A percentile compares a stretch with the other conserved stretches of the same genome.
Evolutionary conservation across 352 stramenopile species (phyloP).

Genomic region (Pythium chondricola): DNA sequence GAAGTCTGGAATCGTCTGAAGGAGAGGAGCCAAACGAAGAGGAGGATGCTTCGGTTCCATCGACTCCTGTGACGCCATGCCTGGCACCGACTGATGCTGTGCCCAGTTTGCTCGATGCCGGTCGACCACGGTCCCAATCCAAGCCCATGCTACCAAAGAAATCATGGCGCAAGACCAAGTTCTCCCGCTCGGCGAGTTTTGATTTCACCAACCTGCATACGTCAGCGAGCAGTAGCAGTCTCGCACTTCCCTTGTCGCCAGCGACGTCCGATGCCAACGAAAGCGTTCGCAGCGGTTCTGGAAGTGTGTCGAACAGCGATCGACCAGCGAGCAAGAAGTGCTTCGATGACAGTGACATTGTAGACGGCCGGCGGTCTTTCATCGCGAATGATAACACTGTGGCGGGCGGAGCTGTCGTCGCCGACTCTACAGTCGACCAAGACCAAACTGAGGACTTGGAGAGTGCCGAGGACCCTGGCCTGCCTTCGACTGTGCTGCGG

Average conservation of each 20-base stretch:
- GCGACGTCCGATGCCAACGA: conserved; percentile 9
- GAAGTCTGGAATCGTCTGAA: conserved; percentile 10
- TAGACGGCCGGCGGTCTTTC: conserved; percentile 31
- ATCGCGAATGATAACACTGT: conserved; percentile 1
- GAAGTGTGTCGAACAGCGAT: conserved; percentile 10
- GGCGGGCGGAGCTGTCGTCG: not conserved
- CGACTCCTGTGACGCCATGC: not conserved
- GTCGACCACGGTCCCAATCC: conserved; percentile 3
- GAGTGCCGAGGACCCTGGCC: too few relatives aligned
- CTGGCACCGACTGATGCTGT: conserved; percentile 11
- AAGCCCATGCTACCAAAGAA: conserved; percentile 6
- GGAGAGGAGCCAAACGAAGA: conserved; percentile 24
- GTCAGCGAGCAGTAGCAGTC: conserved; percentile 5
- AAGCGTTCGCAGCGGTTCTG: conserved; percentile 5
- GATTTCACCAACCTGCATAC: conserved; percentile 54
- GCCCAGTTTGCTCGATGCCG: not conserved
- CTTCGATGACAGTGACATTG: conserved; percentile 82
- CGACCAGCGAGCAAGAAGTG: conserved; percentile 43
- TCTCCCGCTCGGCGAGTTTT: conserved; percentile 65
- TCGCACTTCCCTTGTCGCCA: conserved; percentile 4
- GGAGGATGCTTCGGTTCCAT: conserved; percentile 1
- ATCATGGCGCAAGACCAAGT: conserved; percentile 38
- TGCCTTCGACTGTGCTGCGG: conserved; percentile 57
- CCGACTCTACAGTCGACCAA: not conserved
- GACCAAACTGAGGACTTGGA: too few relatives aligned